Conservation (phyloP, 345 rosid genomes). For the Sonneratia caseolaris region DNA sequence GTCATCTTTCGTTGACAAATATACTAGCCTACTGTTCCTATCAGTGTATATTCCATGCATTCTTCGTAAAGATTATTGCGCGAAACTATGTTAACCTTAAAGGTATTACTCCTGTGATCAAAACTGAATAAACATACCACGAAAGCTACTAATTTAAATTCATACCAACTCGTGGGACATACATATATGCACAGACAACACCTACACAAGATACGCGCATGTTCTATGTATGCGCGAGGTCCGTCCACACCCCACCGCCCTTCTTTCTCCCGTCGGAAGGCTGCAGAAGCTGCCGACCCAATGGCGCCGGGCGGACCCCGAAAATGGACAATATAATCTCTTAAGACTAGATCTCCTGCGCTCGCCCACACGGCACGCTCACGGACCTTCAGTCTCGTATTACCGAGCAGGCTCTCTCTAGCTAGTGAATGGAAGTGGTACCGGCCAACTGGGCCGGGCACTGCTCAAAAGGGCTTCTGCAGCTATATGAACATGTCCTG, state of each 20-base stretch:
- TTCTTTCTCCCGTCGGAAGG: not conserved
- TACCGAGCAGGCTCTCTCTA: not conserved
- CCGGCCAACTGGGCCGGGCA: no score
- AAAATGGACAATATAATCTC: not conserved
- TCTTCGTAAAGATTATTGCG: no score
- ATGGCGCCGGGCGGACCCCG: not conserved
- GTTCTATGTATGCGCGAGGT: not conserved
- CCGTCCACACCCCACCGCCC: not conserved
- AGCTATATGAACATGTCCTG: conserved; percentile 64
- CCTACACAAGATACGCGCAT: not conserved
- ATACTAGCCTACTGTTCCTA: no score
- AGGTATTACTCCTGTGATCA: no score
- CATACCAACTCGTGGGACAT: no score
- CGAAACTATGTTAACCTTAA: no score
- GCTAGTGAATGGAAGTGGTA: no score
- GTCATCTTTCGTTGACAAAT: no score
- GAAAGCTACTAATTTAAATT: no score
- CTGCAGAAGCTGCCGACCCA: not conserved
- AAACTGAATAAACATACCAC: no score
- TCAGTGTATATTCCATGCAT: no score
- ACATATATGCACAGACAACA: not conserved
- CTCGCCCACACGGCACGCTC: conserved; percentile 29
- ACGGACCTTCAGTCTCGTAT: conserved; percentile 56
- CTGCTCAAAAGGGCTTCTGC: conserved; percentile 39
- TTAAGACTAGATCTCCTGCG: not conserved